These are phyloP conservation scores for Ogataea wickerhamii DNA, from an alignment of 805 yeast species.

Conservation along the genomic window DNA sequence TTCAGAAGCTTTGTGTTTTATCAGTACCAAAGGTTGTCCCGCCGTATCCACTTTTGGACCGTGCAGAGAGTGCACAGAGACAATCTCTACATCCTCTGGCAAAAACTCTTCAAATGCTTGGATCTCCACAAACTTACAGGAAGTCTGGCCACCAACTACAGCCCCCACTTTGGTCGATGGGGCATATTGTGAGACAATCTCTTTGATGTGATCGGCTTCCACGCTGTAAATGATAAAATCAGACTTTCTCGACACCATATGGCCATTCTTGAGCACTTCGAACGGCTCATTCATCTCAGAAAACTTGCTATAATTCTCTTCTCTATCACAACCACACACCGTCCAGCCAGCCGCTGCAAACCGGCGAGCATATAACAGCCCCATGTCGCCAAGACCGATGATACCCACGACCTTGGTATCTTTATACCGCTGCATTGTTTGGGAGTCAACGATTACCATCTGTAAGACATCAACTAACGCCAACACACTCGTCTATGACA, in stretches of 20 bases:
- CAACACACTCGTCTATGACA: neutral
- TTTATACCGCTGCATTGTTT: constrained; percentile 17
- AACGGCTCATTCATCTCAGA: constrained; percentile 40
- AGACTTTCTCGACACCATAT: constrained; percentile 70
- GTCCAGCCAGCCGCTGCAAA: constrained; percentile 83
- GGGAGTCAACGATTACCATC: constrained; percentile 17
- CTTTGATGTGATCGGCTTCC: constrained; percentile 80
- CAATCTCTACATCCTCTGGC: constrained; percentile 78
- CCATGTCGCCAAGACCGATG: constrained; percentile 98
- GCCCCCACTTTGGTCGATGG: constrained; percentile 86
- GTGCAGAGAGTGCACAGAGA: constrained; percentile 87
- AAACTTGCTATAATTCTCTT: constrained; percentile 52
- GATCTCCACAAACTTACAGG: constrained; percentile 90
- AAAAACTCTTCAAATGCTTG: constrained; percentile 72
- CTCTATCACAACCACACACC: constrained; percentile 85
- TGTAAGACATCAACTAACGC: too few relatives aligned
- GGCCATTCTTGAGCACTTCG: constrained; percentile 71
- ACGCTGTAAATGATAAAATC: constrained; percentile 89
- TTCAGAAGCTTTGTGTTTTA: constrained; percentile 63
- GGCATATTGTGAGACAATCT: constrained; percentile 73
- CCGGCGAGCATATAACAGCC: constrained; percentile 74
- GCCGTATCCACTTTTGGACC: constrained; percentile 88
- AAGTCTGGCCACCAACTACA: constrained; percentile 97
- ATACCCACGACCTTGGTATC: constrained; percentile 67
- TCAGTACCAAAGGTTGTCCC: constrained; percentile 90